A percentile compares a stretch with the other conserved stretches of the same genome.
phyloP scores from a whole-genome alignment of 176 grass and related monocot species.

The Triticum turgidum region DNA sequence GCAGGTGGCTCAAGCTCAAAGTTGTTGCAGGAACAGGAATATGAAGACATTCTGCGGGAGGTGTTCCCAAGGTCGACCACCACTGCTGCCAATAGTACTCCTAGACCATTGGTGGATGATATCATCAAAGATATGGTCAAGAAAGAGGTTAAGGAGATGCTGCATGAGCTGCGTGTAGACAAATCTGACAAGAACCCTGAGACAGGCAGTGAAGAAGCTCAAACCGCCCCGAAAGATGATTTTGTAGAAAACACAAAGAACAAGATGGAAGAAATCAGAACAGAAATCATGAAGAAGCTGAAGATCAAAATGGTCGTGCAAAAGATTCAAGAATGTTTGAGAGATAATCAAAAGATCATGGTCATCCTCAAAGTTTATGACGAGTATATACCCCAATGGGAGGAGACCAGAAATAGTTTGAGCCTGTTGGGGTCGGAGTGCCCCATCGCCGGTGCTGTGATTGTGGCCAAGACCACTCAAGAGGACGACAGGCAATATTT shows the following conservation, averaged over 20 bases:
- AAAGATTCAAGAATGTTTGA: neutral
- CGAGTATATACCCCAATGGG: neutral
- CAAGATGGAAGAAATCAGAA: neutral
- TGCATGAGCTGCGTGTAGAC: neutral
- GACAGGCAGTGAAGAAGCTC: no score
- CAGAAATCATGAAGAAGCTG: neutral
- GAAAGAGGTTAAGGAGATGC: neutral
- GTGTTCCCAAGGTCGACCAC: neutral
- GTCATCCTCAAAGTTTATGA: neutral
- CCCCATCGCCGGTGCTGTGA: neutral
- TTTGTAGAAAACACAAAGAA: accelerated
- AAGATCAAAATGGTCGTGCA: neutral
- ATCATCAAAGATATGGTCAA: neutral
- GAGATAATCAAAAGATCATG: neutral
- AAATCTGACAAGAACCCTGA: neutral
- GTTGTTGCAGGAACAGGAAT: neutral
- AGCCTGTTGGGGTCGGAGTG: neutral
- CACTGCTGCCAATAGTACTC: neutral
- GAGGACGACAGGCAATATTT: neutral
- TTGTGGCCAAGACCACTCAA: neutral
- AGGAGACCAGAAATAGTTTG: neutral
- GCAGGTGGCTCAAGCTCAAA: neutral
- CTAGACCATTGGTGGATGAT: accelerated
- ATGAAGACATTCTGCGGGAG: neutral
- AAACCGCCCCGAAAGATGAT: neutral